A percentile compares a stretch with the other conserved stretches of the same genome.
Conservation (phyloP, 1,284 basidiomycete species). For the Tilletia indica region DNA sequence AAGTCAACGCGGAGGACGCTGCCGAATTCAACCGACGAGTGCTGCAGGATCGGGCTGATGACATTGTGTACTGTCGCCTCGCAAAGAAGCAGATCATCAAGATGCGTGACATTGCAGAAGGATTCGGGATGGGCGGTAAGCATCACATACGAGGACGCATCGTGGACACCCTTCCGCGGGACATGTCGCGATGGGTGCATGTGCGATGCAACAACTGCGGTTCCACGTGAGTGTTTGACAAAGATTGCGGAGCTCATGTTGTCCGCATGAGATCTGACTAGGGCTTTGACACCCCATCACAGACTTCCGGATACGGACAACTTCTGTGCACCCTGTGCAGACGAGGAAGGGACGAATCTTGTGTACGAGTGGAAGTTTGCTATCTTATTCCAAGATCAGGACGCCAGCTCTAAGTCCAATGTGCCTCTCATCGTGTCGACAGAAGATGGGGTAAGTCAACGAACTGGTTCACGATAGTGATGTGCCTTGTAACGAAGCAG, state of each 20-base stretch:
- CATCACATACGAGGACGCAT: constrained; percentile 9
- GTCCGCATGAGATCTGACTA: neutral
- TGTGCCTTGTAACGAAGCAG: neutral
- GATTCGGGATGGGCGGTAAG: neutral
- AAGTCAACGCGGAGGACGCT: neutral
- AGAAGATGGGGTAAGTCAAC: neutral
- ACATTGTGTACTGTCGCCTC: neutral
- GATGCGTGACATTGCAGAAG: neutral
- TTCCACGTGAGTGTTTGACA: neutral
- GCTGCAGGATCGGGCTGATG: constrained; percentile 1
- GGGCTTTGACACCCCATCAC: neutral
- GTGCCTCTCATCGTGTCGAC: neutral
- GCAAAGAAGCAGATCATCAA: neutral
- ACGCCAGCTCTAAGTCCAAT: neutral
- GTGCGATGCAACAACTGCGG: neutral
- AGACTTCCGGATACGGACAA: constrained; percentile 4
- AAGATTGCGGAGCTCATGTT: neutral
- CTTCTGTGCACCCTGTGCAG: constrained; percentile 8
- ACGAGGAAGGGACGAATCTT: constrained; percentile 13
- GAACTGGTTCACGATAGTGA: neutral
- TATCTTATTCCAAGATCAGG: neutral
- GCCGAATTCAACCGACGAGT: neutral
- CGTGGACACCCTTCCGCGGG: neutral
- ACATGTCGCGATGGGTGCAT: neutral
- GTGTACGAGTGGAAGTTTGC: constrained; percentile 6